Evolutionary conservation across 495 filamentous ascomycete species (phyloP).

Genomic region (Penicillium steckii): DNA sequence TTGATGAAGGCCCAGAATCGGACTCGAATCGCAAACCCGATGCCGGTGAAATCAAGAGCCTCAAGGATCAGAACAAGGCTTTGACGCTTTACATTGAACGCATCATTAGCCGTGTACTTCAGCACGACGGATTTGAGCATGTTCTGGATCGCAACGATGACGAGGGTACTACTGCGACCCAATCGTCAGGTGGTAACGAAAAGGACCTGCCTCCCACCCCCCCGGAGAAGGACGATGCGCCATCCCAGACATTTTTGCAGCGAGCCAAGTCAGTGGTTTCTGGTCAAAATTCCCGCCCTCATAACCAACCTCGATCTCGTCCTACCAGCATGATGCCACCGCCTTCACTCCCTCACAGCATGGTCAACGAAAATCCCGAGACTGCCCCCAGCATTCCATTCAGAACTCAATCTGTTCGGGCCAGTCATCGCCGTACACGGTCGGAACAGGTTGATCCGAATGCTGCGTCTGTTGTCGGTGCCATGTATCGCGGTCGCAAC

Average conservation of each 20-base stretch:
- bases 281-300: slow-evolving; percentile 31
- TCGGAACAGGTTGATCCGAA: slow-evolving; percentile 67
- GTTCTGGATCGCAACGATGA: slow-evolving; percentile 74
- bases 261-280: slow-evolving; percentile 72
- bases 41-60: slow-evolving; percentile 64
- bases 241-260: slow-evolving; percentile 63
- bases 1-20: slow-evolving; percentile 54
- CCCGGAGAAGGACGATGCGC: slow-evolving; percentile 54
- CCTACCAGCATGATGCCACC: slow-evolving; percentile 63
- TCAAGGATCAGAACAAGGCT: slow-evolving; percentile 95
- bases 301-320: slow-evolving; percentile 51
- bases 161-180: slow-evolving; percentile 27
- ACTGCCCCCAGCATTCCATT: slow-evolving; percentile 86
- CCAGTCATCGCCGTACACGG: slow-evolving; percentile 56
- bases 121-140: slow-evolving; percentile 90
- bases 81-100: slow-evolving; percentile 96
- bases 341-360: slow-evolving; percentile 32
- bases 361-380: slow-evolving; percentile 63
- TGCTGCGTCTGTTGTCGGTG: slow-evolving; percentile 71
- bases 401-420: slow-evolving; percentile 62
- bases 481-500: slow-evolving; percentile 76
- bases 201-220: slow-evolving; percentile 87
- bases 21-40: slow-evolving; percentile 70
- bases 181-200: slow-evolving; percentile 44
- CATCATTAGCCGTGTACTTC: slow-evolving; percentile 90